Percentiles rank a stretch among this genome's conserved stretches.
phyloP scores from a whole-genome alignment of 2,329 filamentous ascomycete species.

The Epichloe scottii region DNA sequence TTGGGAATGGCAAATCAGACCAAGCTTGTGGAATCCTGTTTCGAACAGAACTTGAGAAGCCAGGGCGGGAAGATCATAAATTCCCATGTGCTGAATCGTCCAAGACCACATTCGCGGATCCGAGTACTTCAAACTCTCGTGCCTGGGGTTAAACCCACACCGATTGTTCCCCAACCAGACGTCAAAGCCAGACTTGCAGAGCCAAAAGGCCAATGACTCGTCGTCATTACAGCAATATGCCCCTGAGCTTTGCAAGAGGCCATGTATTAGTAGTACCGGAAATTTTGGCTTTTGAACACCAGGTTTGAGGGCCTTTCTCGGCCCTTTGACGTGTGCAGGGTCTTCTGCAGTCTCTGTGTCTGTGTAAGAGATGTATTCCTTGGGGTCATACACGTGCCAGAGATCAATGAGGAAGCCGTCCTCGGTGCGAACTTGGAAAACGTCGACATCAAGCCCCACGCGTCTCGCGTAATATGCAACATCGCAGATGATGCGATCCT shows the following conservation, averaged over 20 bases:
- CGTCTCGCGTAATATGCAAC: conserved; percentile 76
- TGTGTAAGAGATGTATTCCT: conserved; percentile 42
- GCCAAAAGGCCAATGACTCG: conserved; percentile 77
- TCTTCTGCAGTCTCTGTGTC: not conserved
- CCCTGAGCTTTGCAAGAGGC: conserved; percentile 75
- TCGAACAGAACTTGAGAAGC: conserved; percentile 67
- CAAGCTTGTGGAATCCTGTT: conserved; percentile 73
- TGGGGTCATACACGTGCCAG: conserved; percentile 82
- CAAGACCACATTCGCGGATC: conserved; percentile 95
- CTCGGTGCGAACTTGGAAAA: conserved; percentile 77
- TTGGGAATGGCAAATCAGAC: conserved; percentile 77
- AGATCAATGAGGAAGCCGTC: conserved; percentile 84
- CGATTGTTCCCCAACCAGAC: conserved; percentile 94
- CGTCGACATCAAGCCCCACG: conserved; percentile 77
- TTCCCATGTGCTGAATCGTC: conserved; percentile 91
- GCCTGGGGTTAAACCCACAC: conserved; percentile 71
- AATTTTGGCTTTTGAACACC: conserved; percentile 46
- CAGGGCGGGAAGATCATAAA: conserved; percentile 74
- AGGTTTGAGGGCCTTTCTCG: conserved; percentile 26
- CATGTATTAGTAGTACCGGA: conserved; percentile 78
- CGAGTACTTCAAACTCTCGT: conserved; percentile 53
- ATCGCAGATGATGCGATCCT: conserved; percentile 66
- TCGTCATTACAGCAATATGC: conserved; percentile 88
- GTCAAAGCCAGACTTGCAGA: conserved; percentile 85
- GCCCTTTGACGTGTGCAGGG: conserved; percentile 12